Evolutionary conservation across 345 rosid genomes (phyloP).

Genomic region (Corymbia maculata): DNA sequence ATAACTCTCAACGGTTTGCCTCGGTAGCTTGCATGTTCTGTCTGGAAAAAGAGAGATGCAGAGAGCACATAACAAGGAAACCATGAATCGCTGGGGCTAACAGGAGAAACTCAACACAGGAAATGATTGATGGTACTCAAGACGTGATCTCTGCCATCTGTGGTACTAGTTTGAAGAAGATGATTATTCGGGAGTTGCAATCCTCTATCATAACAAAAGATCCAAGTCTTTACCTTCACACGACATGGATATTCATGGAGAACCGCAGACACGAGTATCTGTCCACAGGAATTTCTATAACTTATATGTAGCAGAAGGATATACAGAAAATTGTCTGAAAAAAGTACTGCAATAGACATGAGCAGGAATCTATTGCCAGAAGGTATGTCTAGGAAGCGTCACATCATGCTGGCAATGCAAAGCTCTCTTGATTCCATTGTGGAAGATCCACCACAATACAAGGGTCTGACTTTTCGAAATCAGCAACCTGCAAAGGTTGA

Average conservation of each 20-base stretch:
- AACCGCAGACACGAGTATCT: not conserved
- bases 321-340: not conserved
- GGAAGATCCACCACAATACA: slow-evolving; percentile 81
- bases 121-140: not conserved
- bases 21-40: not conserved
- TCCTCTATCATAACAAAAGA: not conserved
- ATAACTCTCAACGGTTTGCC: not conserved
- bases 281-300: not conserved
- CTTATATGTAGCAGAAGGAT: not conserved
- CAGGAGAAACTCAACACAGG: not conserved
- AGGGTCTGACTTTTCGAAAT: slow-evolving; percentile 77
- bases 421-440: slow-evolving; percentile 68
- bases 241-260: not conserved
- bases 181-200: not conserved
- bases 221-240: not conserved
- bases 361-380: not conserved
- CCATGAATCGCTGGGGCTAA: not conserved
- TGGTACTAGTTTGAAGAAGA: not conserved
- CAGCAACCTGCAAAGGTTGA: slow-evolving; percentile 53
- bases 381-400: not conserved
- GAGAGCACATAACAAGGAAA: not conserved
- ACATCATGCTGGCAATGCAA: slow-evolving; percentile 58
- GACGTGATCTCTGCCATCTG: not conserved
- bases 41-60: not conserved
- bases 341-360: not conserved